Percentiles rank a stretch among this genome's conserved stretches.
Evolutionary conservation across 1,139 yeast genomes (phyloP).

Genomic region (Hemisphaericaspora subhashii): DNA sequence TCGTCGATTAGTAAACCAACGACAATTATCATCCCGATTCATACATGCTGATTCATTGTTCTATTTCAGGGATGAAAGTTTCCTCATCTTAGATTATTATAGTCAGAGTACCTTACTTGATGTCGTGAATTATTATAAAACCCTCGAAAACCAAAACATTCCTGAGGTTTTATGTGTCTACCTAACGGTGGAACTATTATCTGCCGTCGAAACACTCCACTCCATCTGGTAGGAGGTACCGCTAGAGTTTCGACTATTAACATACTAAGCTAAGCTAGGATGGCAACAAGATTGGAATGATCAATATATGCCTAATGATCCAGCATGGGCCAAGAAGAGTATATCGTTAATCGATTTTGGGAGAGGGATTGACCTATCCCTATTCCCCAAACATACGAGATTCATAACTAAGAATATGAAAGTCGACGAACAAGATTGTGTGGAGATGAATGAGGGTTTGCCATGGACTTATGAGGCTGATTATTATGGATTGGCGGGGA

Average conservation of each 20-base stretch:
- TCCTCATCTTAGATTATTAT: conserved; percentile 65
- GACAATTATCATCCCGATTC: conserved; percentile 5
- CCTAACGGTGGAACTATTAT: conserved; percentile 62
- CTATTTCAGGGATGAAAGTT: conserved; percentile 71
- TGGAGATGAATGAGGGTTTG: conserved; percentile 60
- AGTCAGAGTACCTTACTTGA: conserved; percentile 78
- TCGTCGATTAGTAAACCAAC: conserved; percentile 23
- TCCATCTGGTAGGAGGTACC: too few relatives aligned
- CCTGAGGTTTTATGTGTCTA: conserved; percentile 70
- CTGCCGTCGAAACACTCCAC: conserved; percentile 64
- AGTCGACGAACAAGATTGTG: conserved; percentile 73
- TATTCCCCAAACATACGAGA: conserved; percentile 51
- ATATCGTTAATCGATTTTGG: conserved; percentile 80
- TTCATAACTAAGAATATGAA: conserved; percentile 62
- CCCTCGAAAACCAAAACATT: conserved; percentile 24
- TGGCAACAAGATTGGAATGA: too few relatives aligned
- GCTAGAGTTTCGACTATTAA: too few relatives aligned
- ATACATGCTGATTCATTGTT: conserved; percentile 55
- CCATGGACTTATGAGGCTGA: conserved; percentile 86
- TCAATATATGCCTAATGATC: conserved; percentile 28
- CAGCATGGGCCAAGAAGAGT: conserved; percentile 57
- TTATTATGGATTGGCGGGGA: conserved; percentile 79
- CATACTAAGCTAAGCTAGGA: too few relatives aligned
- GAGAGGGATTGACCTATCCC: conserved; percentile 68
- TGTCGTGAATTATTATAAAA: conserved; percentile 54